Evolutionary conservation across 306 rosid genomes (phyloP).

Genomic region (Corylus americana): DNA sequence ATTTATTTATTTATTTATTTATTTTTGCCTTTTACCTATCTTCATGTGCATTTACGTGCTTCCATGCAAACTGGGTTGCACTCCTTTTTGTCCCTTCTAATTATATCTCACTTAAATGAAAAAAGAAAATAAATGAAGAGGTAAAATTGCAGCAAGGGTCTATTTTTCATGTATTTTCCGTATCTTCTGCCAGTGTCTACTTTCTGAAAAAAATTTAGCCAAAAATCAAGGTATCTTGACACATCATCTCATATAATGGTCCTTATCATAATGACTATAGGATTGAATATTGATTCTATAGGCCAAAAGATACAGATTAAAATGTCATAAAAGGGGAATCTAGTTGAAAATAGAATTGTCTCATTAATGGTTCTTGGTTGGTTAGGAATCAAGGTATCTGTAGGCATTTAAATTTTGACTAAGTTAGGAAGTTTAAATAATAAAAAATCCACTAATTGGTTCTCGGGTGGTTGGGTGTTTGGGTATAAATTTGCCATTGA

Average conservation of each 20-base stretch:
- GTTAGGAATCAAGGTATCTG: not conserved
- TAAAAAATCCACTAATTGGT: not conserved
- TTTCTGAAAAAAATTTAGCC: not conserved
- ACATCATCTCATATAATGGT: not conserved
- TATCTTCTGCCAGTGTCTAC: not conserved
- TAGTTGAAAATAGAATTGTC: not conserved
- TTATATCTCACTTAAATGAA: not conserved
- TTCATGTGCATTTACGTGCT: not conserved
- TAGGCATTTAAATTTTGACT: not conserved
- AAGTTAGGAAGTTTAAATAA: not conserved
- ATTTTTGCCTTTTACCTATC: not conserved
- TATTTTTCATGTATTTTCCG: not conserved
- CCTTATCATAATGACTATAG: not conserved
- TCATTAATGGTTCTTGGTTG: not conserved
- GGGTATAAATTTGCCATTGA: not conserved
- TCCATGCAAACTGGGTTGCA: not conserved
- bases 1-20: too few species aligned
- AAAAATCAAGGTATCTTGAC: not conserved
- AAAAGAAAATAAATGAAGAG: too few species aligned
- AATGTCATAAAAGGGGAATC: not conserved
- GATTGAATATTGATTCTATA: not conserved
- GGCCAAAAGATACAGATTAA: too few species aligned
- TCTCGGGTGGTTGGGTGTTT: not conserved
- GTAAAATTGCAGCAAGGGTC: not conserved
- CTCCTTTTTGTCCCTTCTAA: not conserved